Evolutionary conservation across 2,329 filamentous ascomycete genomes (phyloP).

Genomic region (Botrytis byssoidea): DNA sequence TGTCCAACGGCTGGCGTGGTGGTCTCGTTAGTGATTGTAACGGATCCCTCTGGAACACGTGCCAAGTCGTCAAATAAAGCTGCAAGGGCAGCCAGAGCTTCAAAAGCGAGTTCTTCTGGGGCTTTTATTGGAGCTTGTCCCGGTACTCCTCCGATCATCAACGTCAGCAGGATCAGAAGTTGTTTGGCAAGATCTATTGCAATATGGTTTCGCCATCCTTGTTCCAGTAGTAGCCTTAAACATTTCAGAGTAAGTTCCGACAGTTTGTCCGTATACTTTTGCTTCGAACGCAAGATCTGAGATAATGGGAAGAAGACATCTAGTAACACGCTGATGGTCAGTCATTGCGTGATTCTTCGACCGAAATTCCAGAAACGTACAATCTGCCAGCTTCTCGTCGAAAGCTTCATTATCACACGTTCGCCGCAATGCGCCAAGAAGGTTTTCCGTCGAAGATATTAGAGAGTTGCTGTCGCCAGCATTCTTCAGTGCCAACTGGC

Average conservation of each 20-base stretch:
- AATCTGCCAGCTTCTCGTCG: conserved; percentile 85
- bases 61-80: conserved; percentile 62
- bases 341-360: neutral
- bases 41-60: conserved; percentile 49
- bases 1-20: conserved; percentile 79
- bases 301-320: conserved; percentile 89
- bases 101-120: conserved; percentile 72
- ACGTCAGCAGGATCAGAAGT: conserved; percentile 78
- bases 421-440: conserved; percentile 47
- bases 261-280: conserved; percentile 66
- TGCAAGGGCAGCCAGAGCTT: conserved; percentile 68
- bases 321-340: neutral
- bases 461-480: conserved; percentile 46
- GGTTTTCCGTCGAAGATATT: conserved; percentile 45
- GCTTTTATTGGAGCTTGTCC: conserved; percentile 50
- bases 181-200: conserved; percentile 74
- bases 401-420: conserved; percentile 50
- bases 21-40: conserved; percentile 53
- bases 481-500: conserved; percentile 54
- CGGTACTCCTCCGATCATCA: conserved; percentile 73
- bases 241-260: conserved; percentile 77
- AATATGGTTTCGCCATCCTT: conserved; percentile 77
- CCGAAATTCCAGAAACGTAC: conserved; percentile 67
- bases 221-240: conserved; percentile 67
- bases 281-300: conserved; percentile 76